These are phyloP conservation scores for Wickerhamomyces chaumierensis DNA, from an alignment of 805 yeast species.

Conservation along the genomic window DNA sequence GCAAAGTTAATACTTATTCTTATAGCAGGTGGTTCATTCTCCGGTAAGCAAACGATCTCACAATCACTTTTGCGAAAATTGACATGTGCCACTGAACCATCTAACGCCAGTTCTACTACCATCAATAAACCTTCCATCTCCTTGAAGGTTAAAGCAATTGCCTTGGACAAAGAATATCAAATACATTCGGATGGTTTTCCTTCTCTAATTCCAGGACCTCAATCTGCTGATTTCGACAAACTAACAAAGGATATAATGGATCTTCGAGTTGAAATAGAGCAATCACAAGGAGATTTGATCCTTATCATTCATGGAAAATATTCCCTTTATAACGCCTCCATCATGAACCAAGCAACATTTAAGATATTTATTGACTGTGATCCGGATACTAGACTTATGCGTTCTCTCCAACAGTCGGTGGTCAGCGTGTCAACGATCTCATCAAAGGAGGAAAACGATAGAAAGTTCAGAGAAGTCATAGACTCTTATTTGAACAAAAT, in stretches of 20 bases:
- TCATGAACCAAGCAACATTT: conserved; percentile 47
- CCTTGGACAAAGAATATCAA: not conserved
- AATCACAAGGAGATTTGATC: conserved; percentile 18
- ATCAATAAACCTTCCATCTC: not conserved
- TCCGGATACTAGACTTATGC: conserved; percentile 72
- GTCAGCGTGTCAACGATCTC: conserved; percentile 1
- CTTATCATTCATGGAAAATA: conserved; percentile 67
- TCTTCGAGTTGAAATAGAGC: not conserved
- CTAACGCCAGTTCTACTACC: not conserved
- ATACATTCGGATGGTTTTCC: no score
- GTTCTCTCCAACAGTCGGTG: conserved; percentile 45
- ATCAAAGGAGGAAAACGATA: conserved; percentile 6
- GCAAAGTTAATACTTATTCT: conserved; percentile 25
- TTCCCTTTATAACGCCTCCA: conserved; percentile 53
- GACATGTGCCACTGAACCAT: conserved; percentile 2
- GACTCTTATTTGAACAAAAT: conserved; percentile 41
- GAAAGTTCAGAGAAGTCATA: conserved; percentile 20
- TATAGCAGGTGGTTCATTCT: conserved; percentile 53
- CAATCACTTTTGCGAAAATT: conserved; percentile 2
- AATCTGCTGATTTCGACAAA: conserved; percentile 20
- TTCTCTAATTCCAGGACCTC: conserved; percentile 6
- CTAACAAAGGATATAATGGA: conserved; percentile 11
- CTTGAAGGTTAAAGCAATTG: not conserved
- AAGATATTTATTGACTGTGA: conserved; percentile 76
- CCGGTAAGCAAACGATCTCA: conserved; percentile 30